Percentiles rank a stretch among this genome's conserved stretches.
phyloP scores from a whole-genome alignment of 1,284 basidiomycete species.

The Microbotryum lychnidis-dioicae region DNA sequence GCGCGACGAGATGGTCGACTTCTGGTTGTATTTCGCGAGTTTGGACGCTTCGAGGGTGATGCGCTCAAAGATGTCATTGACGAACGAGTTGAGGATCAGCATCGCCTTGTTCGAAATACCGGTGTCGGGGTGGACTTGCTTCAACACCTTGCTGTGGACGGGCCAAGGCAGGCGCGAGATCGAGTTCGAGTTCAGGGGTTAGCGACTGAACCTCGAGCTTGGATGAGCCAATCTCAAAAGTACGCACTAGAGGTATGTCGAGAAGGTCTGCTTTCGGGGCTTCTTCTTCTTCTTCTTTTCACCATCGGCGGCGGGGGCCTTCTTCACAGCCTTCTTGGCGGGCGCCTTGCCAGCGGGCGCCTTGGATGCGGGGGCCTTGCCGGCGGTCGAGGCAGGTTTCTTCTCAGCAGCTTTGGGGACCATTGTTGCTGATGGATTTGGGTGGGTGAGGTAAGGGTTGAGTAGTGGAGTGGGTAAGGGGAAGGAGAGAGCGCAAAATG shows the following conservation, averaged over 20 bases:
- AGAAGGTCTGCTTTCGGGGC: constrained; percentile 42
- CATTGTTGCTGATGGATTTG: constrained; percentile 45
- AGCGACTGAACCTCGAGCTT: no score
- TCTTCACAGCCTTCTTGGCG: constrained; percentile 53
- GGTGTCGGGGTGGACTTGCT: constrained; percentile 48
- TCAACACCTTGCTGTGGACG: constrained; percentile 47
- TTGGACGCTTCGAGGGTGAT: constrained; percentile 41
- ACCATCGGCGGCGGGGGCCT: constrained; percentile 48
- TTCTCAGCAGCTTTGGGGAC: constrained; percentile 43
- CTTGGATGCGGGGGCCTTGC: constrained; percentile 54
- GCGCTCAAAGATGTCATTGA: constrained; percentile 46
- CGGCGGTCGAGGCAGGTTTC: constrained; percentile 38
- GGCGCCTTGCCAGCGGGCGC: constrained; percentile 68
- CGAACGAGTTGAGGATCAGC: constrained; percentile 42
- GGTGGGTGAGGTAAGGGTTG: constrained; percentile 10
- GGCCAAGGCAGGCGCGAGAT: no score
- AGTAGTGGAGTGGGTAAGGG: no score
- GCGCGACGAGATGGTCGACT: constrained; percentile 86
- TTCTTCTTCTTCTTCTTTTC: constrained; percentile 88
- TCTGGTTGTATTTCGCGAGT: constrained; percentile 85
- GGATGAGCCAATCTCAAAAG: not conserved
- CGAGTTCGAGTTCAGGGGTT: no score
- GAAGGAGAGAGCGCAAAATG: no score
- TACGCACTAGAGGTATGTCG: constrained; percentile 18
- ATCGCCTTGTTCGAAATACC: constrained; percentile 47